phyloP scores from a whole-genome alignment of 2,329 filamentous ascomycete species.

The Blumeriella jaapii region DNA sequence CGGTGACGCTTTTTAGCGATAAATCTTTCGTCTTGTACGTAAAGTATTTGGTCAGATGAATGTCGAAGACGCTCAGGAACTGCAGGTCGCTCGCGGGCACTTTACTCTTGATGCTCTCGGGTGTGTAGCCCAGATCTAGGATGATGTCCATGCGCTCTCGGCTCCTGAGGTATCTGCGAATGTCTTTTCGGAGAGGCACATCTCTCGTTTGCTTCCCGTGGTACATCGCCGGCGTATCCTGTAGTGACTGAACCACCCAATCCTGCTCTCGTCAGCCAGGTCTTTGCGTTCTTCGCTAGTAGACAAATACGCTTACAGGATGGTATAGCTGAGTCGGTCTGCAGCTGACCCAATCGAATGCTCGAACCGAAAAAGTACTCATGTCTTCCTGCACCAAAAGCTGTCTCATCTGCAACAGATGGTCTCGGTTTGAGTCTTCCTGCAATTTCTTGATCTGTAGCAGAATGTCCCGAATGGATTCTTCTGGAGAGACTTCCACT shows the following conservation, averaged over 20 bases:
- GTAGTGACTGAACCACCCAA: conserved; percentile 11
- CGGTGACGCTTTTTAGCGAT: background rate
- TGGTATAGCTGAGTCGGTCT: conserved; percentile 9
- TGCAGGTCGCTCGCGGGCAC: conserved; percentile 6
- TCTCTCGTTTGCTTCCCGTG: conserved; percentile 9
- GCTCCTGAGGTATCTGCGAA: conserved; percentile 4
- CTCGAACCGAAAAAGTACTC: conserved; percentile 2
- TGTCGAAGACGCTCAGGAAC: conserved; percentile 9
- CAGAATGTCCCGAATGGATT: conserved; percentile 10
- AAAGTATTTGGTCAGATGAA: conserved; percentile 4
- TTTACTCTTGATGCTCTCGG: conserved; percentile 5
- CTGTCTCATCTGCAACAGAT: conserved; percentile 10
- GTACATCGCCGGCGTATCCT: conserved; percentile 8
- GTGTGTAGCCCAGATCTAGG: conserved; percentile 1
- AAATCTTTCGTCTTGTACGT: conserved; percentile 4
- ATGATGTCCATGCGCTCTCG: conserved; percentile 2
- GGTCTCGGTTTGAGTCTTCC: conserved; percentile 8
- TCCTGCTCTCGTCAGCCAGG: conserved; percentile 1
- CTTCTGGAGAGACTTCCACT: conserved; percentile 1
- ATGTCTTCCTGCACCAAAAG: conserved; percentile 8
- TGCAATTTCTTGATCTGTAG: conserved; percentile 11
- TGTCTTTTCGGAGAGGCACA: conserved; percentile 6
- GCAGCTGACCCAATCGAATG: conserved; percentile 12
- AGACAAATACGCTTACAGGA: background rate
- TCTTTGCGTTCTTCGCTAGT: too few relatives aligned